These are phyloP conservation scores for Globisporangium nagaii DNA, from an alignment of 352 stramenopile species.

Conservation along the genomic window DNA sequence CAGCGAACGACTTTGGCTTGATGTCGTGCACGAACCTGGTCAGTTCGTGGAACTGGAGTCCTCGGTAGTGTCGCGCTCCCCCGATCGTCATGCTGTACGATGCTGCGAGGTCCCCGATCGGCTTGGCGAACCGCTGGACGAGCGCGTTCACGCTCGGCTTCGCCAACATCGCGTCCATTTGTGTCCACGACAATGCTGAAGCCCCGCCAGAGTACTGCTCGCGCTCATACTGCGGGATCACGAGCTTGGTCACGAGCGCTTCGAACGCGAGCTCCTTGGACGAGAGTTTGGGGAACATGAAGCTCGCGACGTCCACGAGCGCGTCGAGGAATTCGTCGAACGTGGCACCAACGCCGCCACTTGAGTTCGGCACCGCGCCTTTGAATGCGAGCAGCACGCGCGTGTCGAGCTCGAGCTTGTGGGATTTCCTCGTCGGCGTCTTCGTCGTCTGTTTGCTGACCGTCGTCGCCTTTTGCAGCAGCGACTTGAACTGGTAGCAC, in stretches of 20 bases:
- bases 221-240: slow-evolving; percentile 34
- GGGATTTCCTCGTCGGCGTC: slow-evolving; percentile 12
- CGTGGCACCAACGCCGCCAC: slow-evolving; percentile 18
- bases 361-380: slow-evolving; percentile 15
- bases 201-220: slow-evolving; percentile 15
- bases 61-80: slow-evolving; percentile 17
- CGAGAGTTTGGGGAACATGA: slow-evolving; percentile 26
- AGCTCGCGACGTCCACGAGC: slow-evolving; percentile 39
- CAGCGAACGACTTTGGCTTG: slow-evolving; percentile 29
- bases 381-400: slow-evolving; percentile 29
- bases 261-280: slow-evolving; percentile 36
- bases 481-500: slow-evolving; percentile 62
- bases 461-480: slow-evolving; percentile 33
- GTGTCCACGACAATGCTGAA: slow-evolving; percentile 27
- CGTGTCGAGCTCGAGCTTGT: slow-evolving; percentile 45
- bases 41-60: slow-evolving; percentile 50
- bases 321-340: slow-evolving; percentile 65
- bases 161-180: slow-evolving; percentile 29
- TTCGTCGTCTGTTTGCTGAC: background rate
- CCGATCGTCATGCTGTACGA: slow-evolving; percentile 43
- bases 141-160: slow-evolving; percentile 22
- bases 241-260: slow-evolving; percentile 21
- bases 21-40: slow-evolving; percentile 42
- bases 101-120: slow-evolving; percentile 32
- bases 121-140: slow-evolving; percentile 33